Evolutionary conservation across 345 rosid species (phyloP).

Genomic region (Passiflora organensis): DNA sequence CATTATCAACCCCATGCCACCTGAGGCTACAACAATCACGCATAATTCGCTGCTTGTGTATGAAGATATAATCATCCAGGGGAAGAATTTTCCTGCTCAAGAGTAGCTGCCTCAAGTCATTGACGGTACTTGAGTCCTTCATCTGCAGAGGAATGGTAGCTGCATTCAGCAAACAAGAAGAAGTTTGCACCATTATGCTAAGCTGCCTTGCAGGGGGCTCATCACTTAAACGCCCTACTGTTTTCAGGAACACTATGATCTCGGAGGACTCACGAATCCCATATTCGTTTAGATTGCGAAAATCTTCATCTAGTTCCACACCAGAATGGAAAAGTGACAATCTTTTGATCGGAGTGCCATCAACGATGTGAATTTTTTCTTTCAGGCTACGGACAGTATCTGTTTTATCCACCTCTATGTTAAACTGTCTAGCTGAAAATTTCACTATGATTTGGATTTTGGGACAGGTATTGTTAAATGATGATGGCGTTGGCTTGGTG

Average conservation of each 20-base stretch:
- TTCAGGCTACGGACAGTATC: slow-evolving; percentile 82
- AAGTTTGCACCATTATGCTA: slow-evolving; percentile 54
- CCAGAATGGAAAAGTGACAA: slow-evolving; percentile 62
- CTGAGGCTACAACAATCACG: slow-evolving; percentile 57
- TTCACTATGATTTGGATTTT: slow-evolving; percentile 49
- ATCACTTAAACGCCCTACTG: slow-evolving; percentile 33
- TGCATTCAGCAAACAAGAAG: slow-evolving; percentile 64
- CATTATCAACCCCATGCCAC: slow-evolving; percentile 78
- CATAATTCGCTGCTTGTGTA: slow-evolving; percentile 85
- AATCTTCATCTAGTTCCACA: slow-evolving; percentile 63
- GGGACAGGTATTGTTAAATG: background rate
- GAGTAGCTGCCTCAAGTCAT: slow-evolving; percentile 47
- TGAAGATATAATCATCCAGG: slow-evolving; percentile 64
- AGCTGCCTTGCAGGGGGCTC: slow-evolving; percentile 38
- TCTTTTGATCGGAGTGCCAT: slow-evolving; percentile 53
- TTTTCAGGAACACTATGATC: slow-evolving; percentile 53
- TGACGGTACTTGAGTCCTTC: slow-evolving; percentile 53
- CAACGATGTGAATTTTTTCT: slow-evolving; percentile 71
- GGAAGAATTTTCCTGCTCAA: slow-evolving; percentile 50
- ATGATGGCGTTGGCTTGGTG: slow-evolving; percentile 21
- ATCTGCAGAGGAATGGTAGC: slow-evolving; percentile 63
- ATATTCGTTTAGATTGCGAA: slow-evolving; percentile 56
- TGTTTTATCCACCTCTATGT: slow-evolving; percentile 52
- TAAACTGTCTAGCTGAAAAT: slow-evolving; percentile 44
- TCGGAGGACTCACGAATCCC: slow-evolving; percentile 58